Conservation (phyloP, 2,329 filamentous ascomycete genomes). For the Clonostachys rosea region DNA sequence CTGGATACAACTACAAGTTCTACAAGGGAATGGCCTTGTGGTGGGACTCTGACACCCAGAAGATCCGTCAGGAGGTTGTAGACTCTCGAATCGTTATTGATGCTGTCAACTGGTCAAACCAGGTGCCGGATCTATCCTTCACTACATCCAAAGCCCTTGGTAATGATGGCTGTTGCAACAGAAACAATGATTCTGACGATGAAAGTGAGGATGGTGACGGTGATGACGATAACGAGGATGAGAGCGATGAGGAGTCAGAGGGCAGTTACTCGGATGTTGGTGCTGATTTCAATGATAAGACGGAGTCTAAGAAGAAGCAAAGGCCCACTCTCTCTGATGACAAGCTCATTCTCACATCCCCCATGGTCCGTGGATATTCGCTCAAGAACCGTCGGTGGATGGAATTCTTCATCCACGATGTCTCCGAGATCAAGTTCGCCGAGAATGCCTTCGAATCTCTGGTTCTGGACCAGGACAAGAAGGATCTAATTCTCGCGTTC, state of each 20-base stretch:
- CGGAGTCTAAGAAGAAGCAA: no score
- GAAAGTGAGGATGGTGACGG: not conserved
- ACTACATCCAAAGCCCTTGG: not conserved
- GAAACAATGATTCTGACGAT: no score
- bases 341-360: constrained; percentile 31
- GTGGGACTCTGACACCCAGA: constrained; percentile 8
- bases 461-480: constrained; percentile 41
- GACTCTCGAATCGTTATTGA: constrained; percentile 23
- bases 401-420: constrained; percentile 41
- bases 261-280: not conserved
- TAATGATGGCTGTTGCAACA: not conserved
- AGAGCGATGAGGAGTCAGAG: not conserved
- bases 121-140: constrained; percentile 21
- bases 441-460: constrained; percentile 41
- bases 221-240: not conserved
- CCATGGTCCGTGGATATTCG: constrained; percentile 40
- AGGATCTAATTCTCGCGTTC: constrained; percentile 46
- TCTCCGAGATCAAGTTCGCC: constrained; percentile 41
- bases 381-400: constrained; percentile 42
- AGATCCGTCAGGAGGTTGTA: constrained; percentile 16
- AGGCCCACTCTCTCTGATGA: constrained; percentile 17
- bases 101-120: constrained; percentile 20
- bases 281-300: not conserved
- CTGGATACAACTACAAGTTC: constrained; percentile 41
- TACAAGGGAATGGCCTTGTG: constrained; percentile 32